Evolutionary conservation across 257 asterid genomes (phyloP), one percentile per base, ranked within the genome.

Genomic region (Solanum sejunctum): DNA sequence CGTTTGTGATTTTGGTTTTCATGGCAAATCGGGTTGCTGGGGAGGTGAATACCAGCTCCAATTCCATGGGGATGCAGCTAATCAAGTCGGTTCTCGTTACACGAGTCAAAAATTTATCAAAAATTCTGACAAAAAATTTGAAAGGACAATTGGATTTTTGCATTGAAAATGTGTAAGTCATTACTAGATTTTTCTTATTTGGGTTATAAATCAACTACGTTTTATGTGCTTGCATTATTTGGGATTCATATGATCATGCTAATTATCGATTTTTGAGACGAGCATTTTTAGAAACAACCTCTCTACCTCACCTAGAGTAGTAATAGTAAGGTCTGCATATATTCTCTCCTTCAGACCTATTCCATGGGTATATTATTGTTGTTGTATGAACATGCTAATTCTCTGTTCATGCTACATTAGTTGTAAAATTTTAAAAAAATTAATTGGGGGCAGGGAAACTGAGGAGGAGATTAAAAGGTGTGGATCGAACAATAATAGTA

Each of bases 91-190:
- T 90, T 9, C 55, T 93, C 20, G 90, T 83, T 85, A 58, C 32
- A 51, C 93, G 94, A 39, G 91, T 94, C 86, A 92, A 87, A 91
- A 92, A 92, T 89, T 85, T 91, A 87, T 87, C 94, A 78, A 7
- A 87, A 75, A 70, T 80, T 23, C 87, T 92, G 82, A 89, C 88
- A 83, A 89, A 91, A 13, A 97, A 95, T 11, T 82, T 92, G 26
- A 52, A 55, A 55, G 86, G 84, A 52, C 90, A 90, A 60, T 88
- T 95, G 61, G 91, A 84, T 3, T 95, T 88, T 84, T 95, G 99
- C 91, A 92, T 95, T 56, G 85, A 90, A 61, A 89, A 95, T 64
- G 87, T 91, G 99, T 95, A 90, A 71, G 91, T 84, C 83, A 78
- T 41, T 18, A 56, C 9, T 47, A 5, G n/a, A 12, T 47, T 26